A percentile compares a stretch with the other conserved stretches of the same genome.
These are phyloP conservation scores for Cokeromyces recurvatus DNA, from an alignment of 371 early-diverging fungal genomes.

Conservation along the genomic window DNA sequence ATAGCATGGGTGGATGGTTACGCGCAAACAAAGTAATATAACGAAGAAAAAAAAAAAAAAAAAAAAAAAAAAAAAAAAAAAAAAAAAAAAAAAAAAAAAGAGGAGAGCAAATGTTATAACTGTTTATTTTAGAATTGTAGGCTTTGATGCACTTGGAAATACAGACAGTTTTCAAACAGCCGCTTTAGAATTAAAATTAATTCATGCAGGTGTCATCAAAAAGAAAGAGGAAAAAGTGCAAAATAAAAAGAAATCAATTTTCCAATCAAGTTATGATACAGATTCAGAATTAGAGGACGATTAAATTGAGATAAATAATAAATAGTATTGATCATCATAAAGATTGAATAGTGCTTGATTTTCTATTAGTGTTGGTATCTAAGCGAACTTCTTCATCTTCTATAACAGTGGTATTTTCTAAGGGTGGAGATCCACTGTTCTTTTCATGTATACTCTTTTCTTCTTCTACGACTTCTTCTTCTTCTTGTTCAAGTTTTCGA, in stretches of 20 bases:
- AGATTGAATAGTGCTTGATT: neutral
- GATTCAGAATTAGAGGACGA: conserved; percentile 29
- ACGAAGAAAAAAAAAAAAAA: too few relatives aligned
- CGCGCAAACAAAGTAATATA: conserved; percentile 32
- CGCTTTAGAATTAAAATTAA: conserved; percentile 71
- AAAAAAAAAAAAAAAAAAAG: too few relatives aligned
- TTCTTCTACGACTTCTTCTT: too few relatives aligned
- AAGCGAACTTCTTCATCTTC: too few relatives aligned
- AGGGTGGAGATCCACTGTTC: neutral
- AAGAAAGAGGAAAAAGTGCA: conserved; percentile 15
- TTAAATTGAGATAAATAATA: too few relatives aligned
- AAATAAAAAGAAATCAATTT: conserved; percentile 26
- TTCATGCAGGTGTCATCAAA: conserved; percentile 46
- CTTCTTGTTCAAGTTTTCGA: conserved; percentile 1
- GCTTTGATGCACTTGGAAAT: conserved; percentile 94
- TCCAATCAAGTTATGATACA: conserved; percentile 32
- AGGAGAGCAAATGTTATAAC: too few relatives aligned
- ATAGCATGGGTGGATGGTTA: conserved; percentile 66
- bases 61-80: too few relatives aligned
- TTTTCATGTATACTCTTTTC: neutral
- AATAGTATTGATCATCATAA: too few relatives aligned
- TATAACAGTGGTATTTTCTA: too few relatives aligned
- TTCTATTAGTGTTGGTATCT: too few relatives aligned
- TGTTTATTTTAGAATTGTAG: conserved; percentile 83
- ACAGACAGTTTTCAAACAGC: conserved; percentile 82